phyloP scores from a whole-genome alignment of 1,284 basidiomycete species.

The Hemileia vastatrix region DNA sequence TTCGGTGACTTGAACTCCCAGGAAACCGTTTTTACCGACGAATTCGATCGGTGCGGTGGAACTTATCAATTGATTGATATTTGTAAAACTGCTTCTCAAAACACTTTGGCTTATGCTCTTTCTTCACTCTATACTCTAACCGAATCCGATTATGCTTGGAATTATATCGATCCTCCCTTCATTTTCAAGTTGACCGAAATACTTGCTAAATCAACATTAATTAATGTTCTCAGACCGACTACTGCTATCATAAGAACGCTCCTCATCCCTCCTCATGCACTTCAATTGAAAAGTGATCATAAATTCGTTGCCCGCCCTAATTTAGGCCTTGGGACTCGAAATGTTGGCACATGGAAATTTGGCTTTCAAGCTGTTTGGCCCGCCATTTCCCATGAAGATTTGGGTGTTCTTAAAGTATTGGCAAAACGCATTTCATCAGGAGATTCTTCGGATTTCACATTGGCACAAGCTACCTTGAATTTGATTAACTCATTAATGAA shows the following conservation, averaged over 20 bases:
- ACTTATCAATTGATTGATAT: conserved; percentile 63
- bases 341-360: conserved; percentile 48
- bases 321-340: conserved; percentile 32
- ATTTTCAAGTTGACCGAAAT: conserved; percentile 52
- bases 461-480: conserved; percentile 15
- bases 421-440: conserved; percentile 38
- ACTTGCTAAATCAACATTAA: conserved; percentile 56
- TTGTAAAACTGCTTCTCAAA: conserved; percentile 62
- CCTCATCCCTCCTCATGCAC: conserved; percentile 48
- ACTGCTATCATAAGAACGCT: conserved; percentile 80
- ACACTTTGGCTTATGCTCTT: conserved; percentile 75
- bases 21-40: conserved; percentile 78
- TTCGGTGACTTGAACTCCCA: conserved; percentile 72
- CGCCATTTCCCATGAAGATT: conserved; percentile 31
- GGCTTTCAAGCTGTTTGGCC: conserved; percentile 40
- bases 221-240: conserved; percentile 92
- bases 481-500: conserved; percentile 12
- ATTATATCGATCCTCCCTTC: conserved; percentile 59
- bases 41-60: conserved; percentile 71
- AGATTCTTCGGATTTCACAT: conserved; percentile 28
- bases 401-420: conserved; percentile 37
- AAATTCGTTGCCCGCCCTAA: background rate
- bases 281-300: too few species aligned
- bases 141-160: conserved; percentile 73
- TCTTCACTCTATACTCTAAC: conserved; percentile 75